Conservation (phyloP, 1,139 yeast genomes). For the Taiozyma sp. region DNA sequence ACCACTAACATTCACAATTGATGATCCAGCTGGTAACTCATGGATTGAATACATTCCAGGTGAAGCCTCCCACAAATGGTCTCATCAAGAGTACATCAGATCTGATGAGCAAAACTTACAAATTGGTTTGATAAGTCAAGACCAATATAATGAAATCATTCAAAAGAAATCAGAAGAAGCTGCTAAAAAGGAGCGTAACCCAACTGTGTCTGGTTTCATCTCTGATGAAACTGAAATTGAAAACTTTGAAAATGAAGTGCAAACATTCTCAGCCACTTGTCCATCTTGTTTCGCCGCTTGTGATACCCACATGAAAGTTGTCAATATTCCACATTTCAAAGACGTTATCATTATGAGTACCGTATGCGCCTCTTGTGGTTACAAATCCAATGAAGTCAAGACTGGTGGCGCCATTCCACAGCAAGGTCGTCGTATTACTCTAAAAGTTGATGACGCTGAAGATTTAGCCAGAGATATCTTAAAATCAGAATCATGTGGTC, state of each 20-base stretch:
- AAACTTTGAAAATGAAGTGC: conserved; percentile 84
- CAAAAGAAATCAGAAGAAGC: conserved; percentile 29
- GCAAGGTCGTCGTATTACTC: conserved; percentile 70
- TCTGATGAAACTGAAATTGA: conserved; percentile 79
- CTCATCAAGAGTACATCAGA: conserved; percentile 77
- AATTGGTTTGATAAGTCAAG: conserved; percentile 83
- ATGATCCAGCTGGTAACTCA: conserved; percentile 97
- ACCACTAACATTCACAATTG: conserved; percentile 77
- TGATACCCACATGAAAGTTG: conserved; percentile 94
- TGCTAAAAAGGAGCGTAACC: conserved; percentile 40
- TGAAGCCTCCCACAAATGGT: conserved; percentile 89
- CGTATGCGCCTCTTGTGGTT: conserved; percentile 88
- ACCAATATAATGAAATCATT: conserved; percentile 56
- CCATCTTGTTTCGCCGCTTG: conserved; percentile 82
- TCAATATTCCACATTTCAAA: conserved; percentile 95
- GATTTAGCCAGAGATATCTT: conserved; percentile 93
- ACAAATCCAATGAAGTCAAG: conserved; percentile 95
- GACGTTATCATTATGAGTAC: conserved; percentile 98
- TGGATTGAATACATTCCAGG: conserved; percentile 93
- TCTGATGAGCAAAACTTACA: conserved; percentile 85
- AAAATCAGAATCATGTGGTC: conserved; percentile 90
- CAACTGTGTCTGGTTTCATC: conserved; percentile 51
- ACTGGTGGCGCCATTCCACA: conserved; percentile 97
- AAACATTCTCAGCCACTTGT: conserved; percentile 88
- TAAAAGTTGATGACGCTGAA: conserved; percentile 83